Percentiles rank a stretch among this genome's conserved stretches.
phyloP scores from a whole-genome alignment of 208 protist species.

The Leishmania turanica region DNA sequence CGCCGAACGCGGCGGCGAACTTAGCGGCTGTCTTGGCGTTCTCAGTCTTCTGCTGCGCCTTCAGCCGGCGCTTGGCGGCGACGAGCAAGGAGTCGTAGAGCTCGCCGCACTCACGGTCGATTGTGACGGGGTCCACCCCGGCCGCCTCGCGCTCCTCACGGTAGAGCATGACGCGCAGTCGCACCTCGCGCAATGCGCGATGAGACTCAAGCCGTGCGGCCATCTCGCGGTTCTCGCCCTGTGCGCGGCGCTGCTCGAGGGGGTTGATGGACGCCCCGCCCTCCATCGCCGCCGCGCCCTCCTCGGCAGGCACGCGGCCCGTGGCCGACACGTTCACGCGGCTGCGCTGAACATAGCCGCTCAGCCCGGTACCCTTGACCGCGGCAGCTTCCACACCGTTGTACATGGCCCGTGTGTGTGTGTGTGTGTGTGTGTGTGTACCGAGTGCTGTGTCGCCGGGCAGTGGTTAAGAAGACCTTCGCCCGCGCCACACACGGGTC shows the following conservation, averaged over 20 bases:
- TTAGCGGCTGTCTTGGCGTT: slow-evolving; percentile 67
- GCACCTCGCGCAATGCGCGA: slow-evolving; percentile 53
- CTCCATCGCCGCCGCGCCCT: slow-evolving; percentile 20
- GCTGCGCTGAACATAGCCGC: slow-evolving; percentile 88
- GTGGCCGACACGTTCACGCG: slow-evolving; percentile 28
- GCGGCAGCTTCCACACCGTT: slow-evolving; percentile 66
- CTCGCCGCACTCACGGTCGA: slow-evolving; percentile 71
- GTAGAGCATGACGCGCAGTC: slow-evolving; percentile 69
- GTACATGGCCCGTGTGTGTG: slow-evolving; percentile 52
- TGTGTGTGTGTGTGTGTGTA: not conserved
- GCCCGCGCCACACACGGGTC: not conserved
- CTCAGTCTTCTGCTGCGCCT: slow-evolving; percentile 33
- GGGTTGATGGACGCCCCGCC: slow-evolving; percentile 64
- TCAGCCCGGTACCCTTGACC: slow-evolving; percentile 84
- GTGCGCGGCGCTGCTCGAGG: slow-evolving; percentile 58
- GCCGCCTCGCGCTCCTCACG: slow-evolving; percentile 58
- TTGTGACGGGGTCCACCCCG: slow-evolving; percentile 45
- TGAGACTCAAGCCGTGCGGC: slow-evolving; percentile 58
- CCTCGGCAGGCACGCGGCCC: slow-evolving; percentile 36
- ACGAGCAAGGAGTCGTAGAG: slow-evolving; percentile 49
- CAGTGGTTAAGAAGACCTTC: not conserved
- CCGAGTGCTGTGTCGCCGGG: not conserved
- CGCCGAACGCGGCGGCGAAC: slow-evolving; percentile 77
- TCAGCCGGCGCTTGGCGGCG: slow-evolving; percentile 36
- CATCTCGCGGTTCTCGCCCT: slow-evolving; percentile 73